Evolutionary conservation across 306 rosid species (phyloP).

Genomic region (Quercus wislizeni): DNA sequence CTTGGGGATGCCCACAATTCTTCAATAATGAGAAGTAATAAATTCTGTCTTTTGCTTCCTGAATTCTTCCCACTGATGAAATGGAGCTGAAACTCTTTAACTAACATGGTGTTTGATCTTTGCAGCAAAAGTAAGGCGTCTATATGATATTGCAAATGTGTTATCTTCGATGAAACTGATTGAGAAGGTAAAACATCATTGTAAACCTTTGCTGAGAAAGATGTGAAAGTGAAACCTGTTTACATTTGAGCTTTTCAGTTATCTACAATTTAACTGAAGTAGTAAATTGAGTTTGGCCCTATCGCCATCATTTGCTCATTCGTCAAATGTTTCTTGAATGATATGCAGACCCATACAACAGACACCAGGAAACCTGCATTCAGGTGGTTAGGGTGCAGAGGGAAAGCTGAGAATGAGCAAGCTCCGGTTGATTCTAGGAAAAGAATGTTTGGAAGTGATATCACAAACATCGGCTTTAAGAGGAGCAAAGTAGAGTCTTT

Average conservation of each 20-base stretch:
- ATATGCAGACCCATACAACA: conserved; percentile 66
- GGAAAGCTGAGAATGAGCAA: conserved; percentile 29
- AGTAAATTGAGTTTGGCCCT: too few relatives aligned
- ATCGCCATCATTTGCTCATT: not conserved
- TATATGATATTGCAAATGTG: conserved; percentile 93
- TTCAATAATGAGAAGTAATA: conserved; percentile 79
- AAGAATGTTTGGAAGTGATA: conserved; percentile 73
- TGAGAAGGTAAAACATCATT: conserved; percentile 62
- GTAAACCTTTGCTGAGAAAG: not conserved
- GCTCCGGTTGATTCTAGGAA: conserved; percentile 45
- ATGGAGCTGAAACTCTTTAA: not conserved
- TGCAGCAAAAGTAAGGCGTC: conserved; percentile 95
- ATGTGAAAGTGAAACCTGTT: not conserved
- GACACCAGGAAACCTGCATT: conserved; percentile 89
- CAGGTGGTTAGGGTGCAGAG: conserved; percentile 74
- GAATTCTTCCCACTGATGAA: conserved; percentile 3
- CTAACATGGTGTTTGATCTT: conserved; percentile 19
- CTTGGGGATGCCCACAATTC: conserved; percentile 77
- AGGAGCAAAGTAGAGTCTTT: conserved; percentile 42
- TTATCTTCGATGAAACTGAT: conserved; percentile 81
- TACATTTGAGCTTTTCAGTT: not conserved
- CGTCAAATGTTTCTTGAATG: not conserved
- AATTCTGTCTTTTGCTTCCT: not conserved
- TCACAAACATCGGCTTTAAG: conserved; percentile 59
- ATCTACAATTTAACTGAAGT: not conserved